Base-by-base conservation (phyloP, 2,329 filamentous ascomycete species). In the Pseudocercospora fuligena region DNA sequence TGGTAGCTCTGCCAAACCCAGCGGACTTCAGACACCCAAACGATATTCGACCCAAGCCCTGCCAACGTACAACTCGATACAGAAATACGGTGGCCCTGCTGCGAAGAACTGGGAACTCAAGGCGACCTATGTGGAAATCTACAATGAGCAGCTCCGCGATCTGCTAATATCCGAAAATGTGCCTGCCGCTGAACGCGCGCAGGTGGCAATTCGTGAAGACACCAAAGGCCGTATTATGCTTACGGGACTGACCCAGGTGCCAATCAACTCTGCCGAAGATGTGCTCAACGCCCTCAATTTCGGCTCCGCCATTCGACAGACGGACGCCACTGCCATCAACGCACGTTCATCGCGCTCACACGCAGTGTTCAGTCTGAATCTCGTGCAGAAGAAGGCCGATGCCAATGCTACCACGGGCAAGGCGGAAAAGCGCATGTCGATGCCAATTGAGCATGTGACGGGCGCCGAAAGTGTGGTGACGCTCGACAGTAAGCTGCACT, bases 271-370 rank as follows among this genome's bases (percentile, higher is more conserved):
- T 0, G 91, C 94, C 8, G 94, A 98, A 5, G 95, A 99, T 78
- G 83, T 99, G 58, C 88, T 98, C 79, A 90, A 89, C 68, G 94
- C 93, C 6, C 85, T 99, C 64, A 95, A 94, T 78, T 94, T 96
- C 76, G 95, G 95, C 21, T 99, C 95, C 0, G 88, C 90, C 25
- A 97, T 99, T 76, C 91, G 95, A 67, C 95, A 99, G 78, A 99
- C 95, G 0, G 95, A 99, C 80, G 91, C 95, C 25, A 99, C 95
- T 1, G 95, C 94, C 2, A 95, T 98, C 76, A 99, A 99, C 77
- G 95, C 94, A 51, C 94, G 97, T 77, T 99, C 95, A 0, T 99
- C 95, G 11, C 93, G 95, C 70, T 99, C 95, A 1, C 95, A 99
- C 78, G 95, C 95, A 36, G 94, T 99, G 31, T 98, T 99, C 80